Base-by-base conservation (phyloP, 1,284 basidiomycete species). In the Pterula multifida region DNA sequence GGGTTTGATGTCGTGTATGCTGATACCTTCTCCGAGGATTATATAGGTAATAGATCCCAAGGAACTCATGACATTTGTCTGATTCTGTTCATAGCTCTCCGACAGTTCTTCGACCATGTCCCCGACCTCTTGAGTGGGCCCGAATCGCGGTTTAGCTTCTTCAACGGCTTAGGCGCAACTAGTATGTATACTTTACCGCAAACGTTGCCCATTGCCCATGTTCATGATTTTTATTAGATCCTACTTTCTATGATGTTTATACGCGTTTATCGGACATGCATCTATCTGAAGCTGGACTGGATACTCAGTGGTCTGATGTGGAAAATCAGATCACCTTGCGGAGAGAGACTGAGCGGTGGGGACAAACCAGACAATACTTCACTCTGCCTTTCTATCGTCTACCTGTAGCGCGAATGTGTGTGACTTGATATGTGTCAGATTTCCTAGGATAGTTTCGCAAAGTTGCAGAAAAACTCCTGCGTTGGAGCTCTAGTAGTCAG, bases 81-180 rank as follows among this genome's bases (percentile, higher is more conserved):
- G 36, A 50, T 52, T 46, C 49, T 53, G 28, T 35, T 19, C 9
- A 48, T 62, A 76, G 87, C 88, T 55, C 72, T 98, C 32, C 80
- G 79, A 57, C 66, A 70, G 19, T 96, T 98, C 68, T 98, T 98
- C 64, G 81, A 85, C 53, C 70, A 78, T 48, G 65, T 97, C 1
- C 91, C 91, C 0, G 77, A 88, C 60, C 69, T 98, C 1, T 70
- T 98, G n/a, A 73, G 78, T 22, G 83, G 85, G 0, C 77, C 84
- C 4, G 71, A 82, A 2, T 83, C 89, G 17, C 71, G 81, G n/a
- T 91, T 95, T 63, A 87, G 91, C 52, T 98, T 98, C 69, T 98
- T 98, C 76, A 92, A 98, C 62, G 95, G 95, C 3, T 75, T 98
- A 1, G 96, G 90, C 15, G 95, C 92, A 21, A 98, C 93, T 6